Evolutionary conservation across 345 rosid genomes (phyloP).

Genomic region (Eucalyptus victrix): DNA sequence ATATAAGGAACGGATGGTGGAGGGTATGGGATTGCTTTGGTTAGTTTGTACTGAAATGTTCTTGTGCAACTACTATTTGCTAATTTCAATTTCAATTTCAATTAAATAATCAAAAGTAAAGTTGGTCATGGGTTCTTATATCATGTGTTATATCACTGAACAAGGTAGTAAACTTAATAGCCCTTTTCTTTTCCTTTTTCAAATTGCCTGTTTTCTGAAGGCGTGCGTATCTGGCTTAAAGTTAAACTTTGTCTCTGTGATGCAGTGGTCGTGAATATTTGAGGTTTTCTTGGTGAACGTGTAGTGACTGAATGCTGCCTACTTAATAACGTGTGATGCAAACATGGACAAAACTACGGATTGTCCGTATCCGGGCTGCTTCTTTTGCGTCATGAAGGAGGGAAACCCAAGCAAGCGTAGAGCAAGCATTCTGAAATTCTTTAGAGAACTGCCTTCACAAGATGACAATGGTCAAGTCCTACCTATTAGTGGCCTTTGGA

Average conservation of each 20-base stretch:
- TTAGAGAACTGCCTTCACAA: conserved; percentile 88
- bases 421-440: conserved; percentile 83
- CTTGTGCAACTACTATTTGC: neutral
- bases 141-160: neutral
- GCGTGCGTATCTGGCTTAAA: neutral
- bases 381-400: conserved; percentile 99
- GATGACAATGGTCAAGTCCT: conserved; percentile 98
- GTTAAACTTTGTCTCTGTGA: neutral
- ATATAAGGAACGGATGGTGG: neutral
- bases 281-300: neutral
- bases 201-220: neutral
- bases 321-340: neutral
- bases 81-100: neutral
- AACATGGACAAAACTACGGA: conserved; percentile 75
- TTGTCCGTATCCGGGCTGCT: conserved; percentile 99
- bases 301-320: neutral
- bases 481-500: conserved; percentile 99
- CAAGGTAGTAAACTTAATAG: neutral
- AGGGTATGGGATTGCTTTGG: neutral
- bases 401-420: conserved; percentile 94
- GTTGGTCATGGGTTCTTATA: neutral
- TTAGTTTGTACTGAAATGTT: neutral
- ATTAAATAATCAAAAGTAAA: neutral
- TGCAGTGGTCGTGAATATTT: neutral
- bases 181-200: neutral